These are phyloP conservation scores for Glycine latifolia DNA, from an alignment of 306 rosid species.

Conservation along the genomic window DNA sequence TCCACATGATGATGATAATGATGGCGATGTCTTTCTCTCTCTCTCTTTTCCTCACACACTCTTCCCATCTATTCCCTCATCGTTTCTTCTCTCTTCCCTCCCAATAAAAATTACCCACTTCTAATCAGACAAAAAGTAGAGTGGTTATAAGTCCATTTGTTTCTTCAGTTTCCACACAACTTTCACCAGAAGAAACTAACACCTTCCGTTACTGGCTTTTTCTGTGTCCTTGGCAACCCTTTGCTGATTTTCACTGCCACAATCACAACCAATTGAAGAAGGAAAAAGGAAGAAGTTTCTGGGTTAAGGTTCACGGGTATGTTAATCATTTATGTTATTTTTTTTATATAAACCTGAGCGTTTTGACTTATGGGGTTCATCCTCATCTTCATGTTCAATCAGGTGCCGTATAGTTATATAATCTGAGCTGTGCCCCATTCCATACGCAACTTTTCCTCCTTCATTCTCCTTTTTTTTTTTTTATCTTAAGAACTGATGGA, in stretches of 20 bases:
- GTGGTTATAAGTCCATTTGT: constrained; percentile 43
- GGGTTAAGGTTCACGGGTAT: constrained; percentile 51
- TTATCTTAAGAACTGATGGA: constrained; percentile 49
- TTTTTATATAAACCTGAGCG: constrained; percentile 6
- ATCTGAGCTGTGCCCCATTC: constrained; percentile 45
- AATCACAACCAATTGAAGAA: constrained; percentile 27
- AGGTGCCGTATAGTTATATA: constrained; percentile 46
- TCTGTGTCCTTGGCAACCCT: constrained; percentile 11
- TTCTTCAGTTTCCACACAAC: not conserved
- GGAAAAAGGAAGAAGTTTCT: constrained; percentile 18
- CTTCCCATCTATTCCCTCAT: not conserved
- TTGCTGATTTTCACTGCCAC: constrained; percentile 5
- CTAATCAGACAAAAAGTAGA: constrained; percentile 44
- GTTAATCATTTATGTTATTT: not conserved
- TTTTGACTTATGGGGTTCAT: constrained; percentile 47
- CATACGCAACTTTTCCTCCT: constrained; percentile 46
- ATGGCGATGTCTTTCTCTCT: constrained; percentile 38
- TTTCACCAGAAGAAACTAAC: not conserved
- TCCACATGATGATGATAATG: constrained; percentile 47
- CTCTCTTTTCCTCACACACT: not conserved
- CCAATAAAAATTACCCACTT: constrained; percentile 33
- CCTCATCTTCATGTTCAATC: constrained; percentile 46
- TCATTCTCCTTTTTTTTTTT: not conserved
- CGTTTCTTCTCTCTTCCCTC: constrained; percentile 32
- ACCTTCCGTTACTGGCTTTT: constrained; percentile 9